Conservation (phyloP, 2,329 filamentous ascomycete species). For the Pyricularia grisea region DNA sequence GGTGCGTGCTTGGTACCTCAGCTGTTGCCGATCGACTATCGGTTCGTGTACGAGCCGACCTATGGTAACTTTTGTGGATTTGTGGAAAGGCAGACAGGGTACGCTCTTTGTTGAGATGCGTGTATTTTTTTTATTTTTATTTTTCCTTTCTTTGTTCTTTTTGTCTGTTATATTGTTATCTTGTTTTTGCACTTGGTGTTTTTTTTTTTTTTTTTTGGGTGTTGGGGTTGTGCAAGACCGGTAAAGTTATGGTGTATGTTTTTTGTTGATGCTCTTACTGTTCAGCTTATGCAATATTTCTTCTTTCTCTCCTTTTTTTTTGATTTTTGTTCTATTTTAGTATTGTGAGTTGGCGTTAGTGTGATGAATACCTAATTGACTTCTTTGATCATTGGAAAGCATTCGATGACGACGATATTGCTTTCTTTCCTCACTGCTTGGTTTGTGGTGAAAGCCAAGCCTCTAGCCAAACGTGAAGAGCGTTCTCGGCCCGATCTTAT, state of each 20-base stretch:
- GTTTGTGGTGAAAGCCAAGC: neutral
- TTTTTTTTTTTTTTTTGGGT: neutral
- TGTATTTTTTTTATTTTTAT: neutral
- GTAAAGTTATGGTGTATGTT: neutral
- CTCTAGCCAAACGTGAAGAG: neutral
- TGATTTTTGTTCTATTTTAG: neutral
- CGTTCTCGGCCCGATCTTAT: neutral
- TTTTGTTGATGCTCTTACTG: neutral
- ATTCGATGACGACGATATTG: neutral
- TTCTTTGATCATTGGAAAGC: neutral
- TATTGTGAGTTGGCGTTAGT: neutral
- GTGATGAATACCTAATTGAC: no score
- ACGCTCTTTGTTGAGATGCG: neutral
- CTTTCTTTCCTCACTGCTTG: neutral
- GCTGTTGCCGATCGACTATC: neutral
- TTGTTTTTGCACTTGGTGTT: neutral
- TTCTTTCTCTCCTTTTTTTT: neutral
- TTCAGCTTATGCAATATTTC: neutral
- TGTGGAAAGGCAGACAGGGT: neutral
- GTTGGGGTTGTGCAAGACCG: neutral
- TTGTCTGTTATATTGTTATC: neutral
- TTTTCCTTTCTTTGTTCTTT: neutral
- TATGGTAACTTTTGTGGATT: neutral
- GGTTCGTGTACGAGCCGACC: conserved; percentile 2
- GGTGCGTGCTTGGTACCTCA: neutral